A percentile compares a stretch with the other conserved stretches of the same genome.
These are phyloP conservation scores for Aspergillus transmontanensis DNA, from an alignment of 2,329 filamentous ascomycete genomes.

Conservation along the genomic window DNA sequence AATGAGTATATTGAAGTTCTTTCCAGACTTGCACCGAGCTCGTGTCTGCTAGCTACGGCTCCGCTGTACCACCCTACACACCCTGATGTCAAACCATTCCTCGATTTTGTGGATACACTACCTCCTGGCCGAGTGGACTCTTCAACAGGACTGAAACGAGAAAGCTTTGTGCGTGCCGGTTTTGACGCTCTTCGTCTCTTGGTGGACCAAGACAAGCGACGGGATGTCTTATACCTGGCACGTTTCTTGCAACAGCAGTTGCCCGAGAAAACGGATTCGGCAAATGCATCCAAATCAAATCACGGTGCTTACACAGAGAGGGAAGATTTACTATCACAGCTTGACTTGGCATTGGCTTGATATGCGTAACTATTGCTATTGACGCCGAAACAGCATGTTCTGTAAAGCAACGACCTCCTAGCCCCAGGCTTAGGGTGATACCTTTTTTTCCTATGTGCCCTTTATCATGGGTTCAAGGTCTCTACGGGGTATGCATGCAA, in stretches of 20 bases:
- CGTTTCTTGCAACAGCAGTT: conserved; percentile 34
- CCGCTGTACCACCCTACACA: conserved; percentile 42
- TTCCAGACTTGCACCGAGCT: conserved; percentile 24
- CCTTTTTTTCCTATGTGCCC: not conserved
- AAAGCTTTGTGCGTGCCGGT: conserved; percentile 35
- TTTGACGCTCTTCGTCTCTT: conserved; percentile 43
- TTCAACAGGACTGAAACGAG: conserved; percentile 25
- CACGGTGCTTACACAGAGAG: conserved; percentile 23
- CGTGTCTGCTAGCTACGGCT: conserved; percentile 32
- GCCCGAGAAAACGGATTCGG: conserved; percentile 23
- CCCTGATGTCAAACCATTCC: conserved; percentile 34
- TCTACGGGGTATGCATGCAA: not conserved
- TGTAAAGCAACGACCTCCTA: not conserved
- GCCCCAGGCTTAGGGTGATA: not conserved
- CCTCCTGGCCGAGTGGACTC: conserved; percentile 22
- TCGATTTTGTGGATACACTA: conserved; percentile 30
- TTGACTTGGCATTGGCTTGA: conserved; percentile 27
- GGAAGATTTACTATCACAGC: conserved; percentile 27
- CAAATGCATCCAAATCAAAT: conserved; percentile 15
- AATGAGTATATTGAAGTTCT: conserved; percentile 34
- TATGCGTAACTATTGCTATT: not conserved
- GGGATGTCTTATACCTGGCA: conserved; percentile 33
- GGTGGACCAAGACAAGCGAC: conserved; percentile 33
- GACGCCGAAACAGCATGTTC: not conserved
- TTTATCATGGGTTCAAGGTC: not conserved